phyloP scores from a whole-genome alignment of 345 rosid species.

The Isatis tinctoria region DNA sequence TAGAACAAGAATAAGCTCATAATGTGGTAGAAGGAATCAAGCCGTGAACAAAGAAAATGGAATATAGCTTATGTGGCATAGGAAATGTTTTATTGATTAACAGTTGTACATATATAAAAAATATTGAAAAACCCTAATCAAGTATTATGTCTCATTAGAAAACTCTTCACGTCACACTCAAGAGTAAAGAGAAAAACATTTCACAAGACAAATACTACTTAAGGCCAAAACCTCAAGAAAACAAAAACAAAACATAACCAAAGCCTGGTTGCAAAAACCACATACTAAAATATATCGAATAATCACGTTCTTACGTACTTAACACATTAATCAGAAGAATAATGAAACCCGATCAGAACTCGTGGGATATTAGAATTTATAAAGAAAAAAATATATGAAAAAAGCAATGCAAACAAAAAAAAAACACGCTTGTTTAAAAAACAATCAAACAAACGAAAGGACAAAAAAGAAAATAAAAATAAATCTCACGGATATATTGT shows the following conservation, averaged over 20 bases:
- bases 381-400: slow-evolving; percentile 4
- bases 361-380: background rate
- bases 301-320: slow-evolving; percentile 18
- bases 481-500: slow-evolving; percentile 29
- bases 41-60: background rate
- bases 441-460: slow-evolving; percentile 28
- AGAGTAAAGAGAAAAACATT: slow-evolving; percentile 8
- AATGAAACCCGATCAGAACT: slow-evolving; percentile 20
- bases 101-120: slow-evolving; percentile 6
- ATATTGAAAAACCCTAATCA: background rate
- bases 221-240: slow-evolving; percentile 5
- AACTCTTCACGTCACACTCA: slow-evolving; percentile 7
- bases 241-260: background rate
- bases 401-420: slow-evolving; percentile 23
- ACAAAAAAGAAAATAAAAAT: slow-evolving; percentile 1
- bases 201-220: slow-evolving; percentile 11
- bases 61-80: background rate
- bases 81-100: slow-evolving; percentile 10
- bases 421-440: slow-evolving; percentile 21
- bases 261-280: background rate
- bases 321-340: slow-evolving; percentile 27
- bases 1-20: background rate
- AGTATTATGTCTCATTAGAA: slow-evolving; percentile 7
- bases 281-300: slow-evolving; percentile 12
- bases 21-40: background rate